Conservation (phyloP, 805 yeast species). For the Lipomyces starkeyi region DNA sequence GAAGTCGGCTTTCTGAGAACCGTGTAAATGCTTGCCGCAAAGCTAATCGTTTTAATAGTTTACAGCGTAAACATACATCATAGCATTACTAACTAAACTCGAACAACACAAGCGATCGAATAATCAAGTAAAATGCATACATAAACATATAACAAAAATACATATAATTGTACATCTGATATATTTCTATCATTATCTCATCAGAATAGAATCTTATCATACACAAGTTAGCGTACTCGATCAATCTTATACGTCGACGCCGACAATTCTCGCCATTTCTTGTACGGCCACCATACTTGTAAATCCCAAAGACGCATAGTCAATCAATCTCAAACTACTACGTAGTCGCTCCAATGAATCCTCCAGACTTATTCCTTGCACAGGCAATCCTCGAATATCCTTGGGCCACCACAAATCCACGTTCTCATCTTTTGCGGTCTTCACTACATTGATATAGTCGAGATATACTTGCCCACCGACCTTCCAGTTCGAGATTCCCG, state of each 20-base stretch:
- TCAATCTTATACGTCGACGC: constrained; percentile 26
- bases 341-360: constrained; percentile 24
- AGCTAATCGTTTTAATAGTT: too few species aligned
- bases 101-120: neutral
- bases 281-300: constrained; percentile 29
- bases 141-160: neutral
- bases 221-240: neutral
- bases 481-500: constrained; percentile 43
- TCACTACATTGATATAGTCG: constrained; percentile 40
- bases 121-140: neutral
- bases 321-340: constrained; percentile 19
- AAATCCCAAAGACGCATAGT: constrained; percentile 20
- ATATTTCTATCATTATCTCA: neutral
- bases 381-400: constrained; percentile 26
- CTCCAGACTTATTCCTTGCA: constrained; percentile 13
- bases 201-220: too few species aligned
- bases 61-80: neutral
- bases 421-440: neutral
- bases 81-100: neutral
- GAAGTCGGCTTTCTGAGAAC: too few species aligned
- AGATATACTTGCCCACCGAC: constrained; percentile 49
- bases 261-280: constrained; percentile 34
- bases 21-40: too few species aligned
- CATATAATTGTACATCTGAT: neutral
- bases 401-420: constrained; percentile 30